Evolutionary conservation across 176 grass and related monocot species (phyloP), one percentile per base, ranked within the genome.

Genomic region (Paspalum vaginatum): DNA sequence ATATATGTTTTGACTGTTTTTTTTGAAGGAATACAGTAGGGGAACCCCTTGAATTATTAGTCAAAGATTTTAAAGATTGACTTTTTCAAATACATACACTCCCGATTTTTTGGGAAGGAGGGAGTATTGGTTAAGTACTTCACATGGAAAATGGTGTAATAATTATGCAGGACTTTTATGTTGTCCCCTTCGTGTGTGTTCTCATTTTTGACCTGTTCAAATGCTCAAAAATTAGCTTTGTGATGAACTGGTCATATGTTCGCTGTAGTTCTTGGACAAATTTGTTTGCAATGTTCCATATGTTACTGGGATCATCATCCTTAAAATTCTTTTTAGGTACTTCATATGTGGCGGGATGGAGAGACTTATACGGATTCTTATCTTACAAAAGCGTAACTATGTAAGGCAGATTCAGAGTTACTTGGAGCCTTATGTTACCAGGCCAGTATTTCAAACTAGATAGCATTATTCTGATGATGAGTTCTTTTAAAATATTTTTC

Each of bases 371-470:
- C 88, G 95, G 3, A 89, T 98, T 91, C 87, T 94, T 85, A 92
- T 98, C 64, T 78, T 98, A 81, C 92, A 92, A 65, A 98, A 98
- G 62, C 68, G 90, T 81, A 98, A 95, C 72, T 94, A 98, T 81
- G 95, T 98, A 87, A 98, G 95, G 81, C 48, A 13, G 27, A 67
- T n/a, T n/a, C 10, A 79, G 54, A 20, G 39, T 82, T 75, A 24
- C 22, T 81, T 80, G 73, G 43, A 72, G 15, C 27, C 21, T 79
- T 74, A 75, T 76, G 4, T 65, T 65, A 80, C 24, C 40, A 13
- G 70, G 27, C 26, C 68, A 44, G 20, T 55, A 44, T 85, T 83
- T 41, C 45, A 27, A 5, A 38, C 52, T 45, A 68, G 21, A 79
- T 52, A 48, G 8, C 14, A 77, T 46, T 32, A 73, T 51, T 65